Evolutionary conservation across 2,329 filamentous ascomycete genomes (phyloP).

Genomic region (Xylaria sp.): DNA sequence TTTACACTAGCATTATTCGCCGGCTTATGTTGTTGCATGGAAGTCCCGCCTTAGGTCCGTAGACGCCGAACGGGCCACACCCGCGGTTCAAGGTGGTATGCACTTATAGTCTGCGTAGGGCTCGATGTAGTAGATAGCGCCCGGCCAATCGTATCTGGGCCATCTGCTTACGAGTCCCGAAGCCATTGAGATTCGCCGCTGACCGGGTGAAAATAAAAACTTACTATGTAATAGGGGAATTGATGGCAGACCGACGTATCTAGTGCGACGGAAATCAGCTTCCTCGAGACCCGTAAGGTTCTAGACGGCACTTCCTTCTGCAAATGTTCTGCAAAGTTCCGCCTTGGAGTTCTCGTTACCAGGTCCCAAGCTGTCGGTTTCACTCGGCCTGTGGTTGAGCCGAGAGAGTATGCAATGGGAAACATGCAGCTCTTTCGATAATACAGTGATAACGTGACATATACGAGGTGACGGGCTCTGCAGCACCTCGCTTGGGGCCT

Average conservation of each 20-base stretch:
- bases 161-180: not conserved
- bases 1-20: not conserved
- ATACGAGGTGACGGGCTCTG: constrained; percentile 37
- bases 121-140: not conserved
- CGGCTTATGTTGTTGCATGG: not conserved
- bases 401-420: constrained; percentile 26
- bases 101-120: not conserved
- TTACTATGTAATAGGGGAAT: not conserved
- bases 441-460: constrained; percentile 38
- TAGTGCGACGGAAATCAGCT: constrained; percentile 1
- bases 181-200: not conserved
- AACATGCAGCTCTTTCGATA: constrained; percentile 27
- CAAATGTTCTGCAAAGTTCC: constrained; percentile 18
- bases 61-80: constrained; percentile 3
- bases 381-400: constrained; percentile 33
- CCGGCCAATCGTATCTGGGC: not conserved
- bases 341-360: constrained; percentile 31
- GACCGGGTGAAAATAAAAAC: not conserved
- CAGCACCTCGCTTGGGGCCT: constrained; percentile 32
- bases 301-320: constrained; percentile 17
- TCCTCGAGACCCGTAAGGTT: constrained; percentile 2
- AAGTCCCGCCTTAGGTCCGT: not conserved
- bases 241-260: constrained; percentile 12
- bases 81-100: not conserved
- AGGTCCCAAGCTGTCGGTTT: constrained; percentile 38